These are phyloP conservation scores for Lasiodiplodia hormozganensis DNA, from an alignment of 2,329 filamentous ascomycete species.

Conservation along the genomic window DNA sequence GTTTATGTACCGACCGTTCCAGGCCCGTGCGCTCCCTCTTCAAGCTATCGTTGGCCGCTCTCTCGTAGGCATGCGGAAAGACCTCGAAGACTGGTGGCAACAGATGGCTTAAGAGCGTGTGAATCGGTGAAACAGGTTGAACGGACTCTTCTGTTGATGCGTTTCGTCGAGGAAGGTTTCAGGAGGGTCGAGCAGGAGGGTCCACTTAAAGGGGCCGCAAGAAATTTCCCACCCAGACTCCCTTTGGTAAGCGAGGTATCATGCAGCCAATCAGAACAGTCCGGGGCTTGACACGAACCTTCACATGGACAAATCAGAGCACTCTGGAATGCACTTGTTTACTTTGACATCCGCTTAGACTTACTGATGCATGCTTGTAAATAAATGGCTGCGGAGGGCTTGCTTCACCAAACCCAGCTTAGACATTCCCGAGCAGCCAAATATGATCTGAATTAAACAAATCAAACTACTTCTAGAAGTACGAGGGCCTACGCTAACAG, in stretches of 20 bases:
- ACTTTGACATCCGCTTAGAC: too few species aligned
- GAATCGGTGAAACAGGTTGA: neutral
- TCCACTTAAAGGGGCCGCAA: neutral
- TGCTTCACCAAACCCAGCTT: too few species aligned
- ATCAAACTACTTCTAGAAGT: neutral
- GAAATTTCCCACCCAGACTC: neutral
- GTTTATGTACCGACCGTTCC: neutral
- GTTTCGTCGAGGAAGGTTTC: neutral
- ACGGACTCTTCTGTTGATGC: too few species aligned
- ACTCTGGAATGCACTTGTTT: too few species aligned
- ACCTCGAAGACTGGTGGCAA: neutral
- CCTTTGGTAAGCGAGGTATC: slow-evolving; percentile 1
- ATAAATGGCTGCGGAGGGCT: too few species aligned
- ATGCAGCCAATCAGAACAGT: neutral
- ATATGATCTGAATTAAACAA: too few species aligned
- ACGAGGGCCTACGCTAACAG: neutral
- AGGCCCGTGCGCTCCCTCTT: neutral
- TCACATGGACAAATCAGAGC: too few species aligned
- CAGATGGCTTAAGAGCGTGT: neutral
- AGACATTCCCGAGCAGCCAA: too few species aligned
- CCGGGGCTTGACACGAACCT: neutral
- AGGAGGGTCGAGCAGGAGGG: too few species aligned
- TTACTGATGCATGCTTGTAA: too few species aligned
- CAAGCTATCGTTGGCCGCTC: neutral
- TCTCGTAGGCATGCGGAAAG: neutral